Percentiles rank a stretch among this genome's conserved stretches.
These are phyloP conservation scores for Globisporangium uncinulatum DNA, from an alignment of 352 stramenopile species.

Conservation along the genomic window DNA sequence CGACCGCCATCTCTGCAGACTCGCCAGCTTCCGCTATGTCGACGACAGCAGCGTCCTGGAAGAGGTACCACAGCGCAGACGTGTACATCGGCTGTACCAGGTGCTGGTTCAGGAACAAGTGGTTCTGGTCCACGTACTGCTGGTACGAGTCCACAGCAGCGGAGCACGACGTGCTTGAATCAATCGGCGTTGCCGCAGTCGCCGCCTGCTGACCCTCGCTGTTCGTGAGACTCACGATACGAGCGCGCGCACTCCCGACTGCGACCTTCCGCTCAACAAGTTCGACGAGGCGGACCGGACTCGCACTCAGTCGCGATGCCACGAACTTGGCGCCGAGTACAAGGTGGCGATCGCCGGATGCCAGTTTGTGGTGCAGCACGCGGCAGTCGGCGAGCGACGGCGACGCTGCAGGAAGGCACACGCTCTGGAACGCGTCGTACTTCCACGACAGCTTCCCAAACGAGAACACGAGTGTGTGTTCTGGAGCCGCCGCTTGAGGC, in stretches of 20 bases:
- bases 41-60: conserved; percentile 21
- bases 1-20: conserved; percentile 9
- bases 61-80: conserved; percentile 33
- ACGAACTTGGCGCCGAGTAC: conserved; percentile 20
- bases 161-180: background rate
- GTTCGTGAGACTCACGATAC: background rate
- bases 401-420: conserved; percentile 15
- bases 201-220: background rate
- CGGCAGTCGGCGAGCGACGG: conserved; percentile 15
- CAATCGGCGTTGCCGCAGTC: too few species aligned
- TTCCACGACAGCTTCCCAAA: conserved; percentile 34
- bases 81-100: conserved; percentile 21
- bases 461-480: conserved; percentile 19
- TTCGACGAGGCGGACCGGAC: conserved; percentile 28
- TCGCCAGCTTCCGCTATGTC: conserved; percentile 16
- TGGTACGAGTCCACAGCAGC: conserved; percentile 22
- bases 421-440: conserved; percentile 19
- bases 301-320: conserved; percentile 14
- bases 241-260: background rate
- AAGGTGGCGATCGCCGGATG: conserved; percentile 21
- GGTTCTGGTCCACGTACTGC: conserved; percentile 20
- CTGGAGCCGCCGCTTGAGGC: background rate
- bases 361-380: conserved; percentile 26
- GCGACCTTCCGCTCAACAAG: conserved; percentile 25
- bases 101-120: conserved; percentile 17